Evolutionary conservation across 1,284 basidiomycete species (phyloP).

Genomic region (Moniliella sp.): DNA sequence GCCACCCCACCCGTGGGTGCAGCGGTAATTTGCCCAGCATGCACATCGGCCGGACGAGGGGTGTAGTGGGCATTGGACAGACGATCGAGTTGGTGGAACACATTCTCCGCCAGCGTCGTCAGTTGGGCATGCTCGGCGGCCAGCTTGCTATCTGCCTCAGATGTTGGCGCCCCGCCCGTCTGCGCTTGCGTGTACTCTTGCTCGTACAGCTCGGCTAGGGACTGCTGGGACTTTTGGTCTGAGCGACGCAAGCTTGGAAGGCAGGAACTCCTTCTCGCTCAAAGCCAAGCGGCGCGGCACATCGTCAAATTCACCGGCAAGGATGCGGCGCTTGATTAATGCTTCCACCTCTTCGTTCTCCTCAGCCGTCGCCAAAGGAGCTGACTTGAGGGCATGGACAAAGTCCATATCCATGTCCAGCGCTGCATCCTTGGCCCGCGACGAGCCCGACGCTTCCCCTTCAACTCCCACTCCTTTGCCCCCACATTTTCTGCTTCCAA

Average conservation of each 20-base stretch:
- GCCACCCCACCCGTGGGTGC: constrained; percentile 65
- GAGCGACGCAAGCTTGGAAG: constrained; percentile 73
- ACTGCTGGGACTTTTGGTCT: constrained; percentile 49
- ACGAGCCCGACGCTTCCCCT: constrained; percentile 67
- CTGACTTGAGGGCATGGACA: constrained; percentile 62
- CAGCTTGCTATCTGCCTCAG: constrained; percentile 71
- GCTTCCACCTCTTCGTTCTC: constrained; percentile 63
- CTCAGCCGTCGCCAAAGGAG: constrained; percentile 76
- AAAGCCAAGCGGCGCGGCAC: constrained; percentile 52
- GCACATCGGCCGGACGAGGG: constrained; percentile 38
- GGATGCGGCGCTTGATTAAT: constrained; percentile 68
- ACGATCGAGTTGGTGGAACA: constrained; percentile 75
- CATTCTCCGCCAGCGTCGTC: constrained; percentile 56
- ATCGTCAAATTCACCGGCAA: constrained; percentile 70
- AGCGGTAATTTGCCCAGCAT: constrained; percentile 67
- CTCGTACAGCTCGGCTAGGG: constrained; percentile 86
- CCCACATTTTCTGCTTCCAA: constrained; percentile 41
- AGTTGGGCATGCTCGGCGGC: constrained; percentile 72
- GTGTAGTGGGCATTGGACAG: constrained; percentile 84
- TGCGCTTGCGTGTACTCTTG: constrained; percentile 58
- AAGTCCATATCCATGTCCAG: constrained; percentile 88
- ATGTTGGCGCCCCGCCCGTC: constrained; percentile 20
- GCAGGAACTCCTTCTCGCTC: constrained; percentile 55
- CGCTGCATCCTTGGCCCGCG: constrained; percentile 71
- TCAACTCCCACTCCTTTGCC: constrained; percentile 64